Evolutionary conservation across 2,329 filamentous ascomycete genomes (phyloP).

Genomic region (Sporothrix brasiliensis): DNA sequence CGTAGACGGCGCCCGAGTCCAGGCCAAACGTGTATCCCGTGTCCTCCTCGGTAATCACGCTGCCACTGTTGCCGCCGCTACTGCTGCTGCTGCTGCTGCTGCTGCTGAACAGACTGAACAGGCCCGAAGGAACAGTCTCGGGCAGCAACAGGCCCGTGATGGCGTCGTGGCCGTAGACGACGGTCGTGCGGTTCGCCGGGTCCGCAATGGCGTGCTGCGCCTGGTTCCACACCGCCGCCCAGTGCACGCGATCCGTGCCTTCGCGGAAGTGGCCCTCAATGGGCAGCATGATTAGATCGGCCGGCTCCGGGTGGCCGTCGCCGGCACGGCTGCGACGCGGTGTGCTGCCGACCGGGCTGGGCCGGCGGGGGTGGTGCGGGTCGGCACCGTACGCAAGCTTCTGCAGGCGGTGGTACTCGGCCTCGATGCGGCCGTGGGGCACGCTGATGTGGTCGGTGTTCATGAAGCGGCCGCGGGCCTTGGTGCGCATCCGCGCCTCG

Average conservation of each 20-base stretch:
- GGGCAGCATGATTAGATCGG: constrained; percentile 41
- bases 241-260: constrained; percentile 57
- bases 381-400: constrained; percentile 32
- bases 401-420: constrained; percentile 35
- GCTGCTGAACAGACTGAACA: constrained; percentile 24
- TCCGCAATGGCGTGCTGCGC: constrained; percentile 46
- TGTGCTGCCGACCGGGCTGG: constrained; percentile 5
- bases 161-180: constrained; percentile 88
- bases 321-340: neutral
- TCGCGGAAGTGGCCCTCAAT: constrained; percentile 47
- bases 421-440: constrained; percentile 34
- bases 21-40: constrained; percentile 77
- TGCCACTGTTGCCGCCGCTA: constrained; percentile 25
- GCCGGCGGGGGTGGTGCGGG: constrained; percentile 31
- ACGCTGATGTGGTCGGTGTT: constrained; percentile 33
- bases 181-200: constrained; percentile 56
- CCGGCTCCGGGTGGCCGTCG: constrained; percentile 30
- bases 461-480: constrained; percentile 33
- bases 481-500: constrained; percentile 42
- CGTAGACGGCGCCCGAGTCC: constrained; percentile 80
- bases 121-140: constrained; percentile 1
- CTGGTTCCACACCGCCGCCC: constrained; percentile 66
- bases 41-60: constrained; percentile 39
- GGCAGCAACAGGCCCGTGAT: constrained; percentile 63
- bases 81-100: neutral